Base-by-base conservation (phyloP, 306 rosid species). In the Cicer bijugum region DNA sequence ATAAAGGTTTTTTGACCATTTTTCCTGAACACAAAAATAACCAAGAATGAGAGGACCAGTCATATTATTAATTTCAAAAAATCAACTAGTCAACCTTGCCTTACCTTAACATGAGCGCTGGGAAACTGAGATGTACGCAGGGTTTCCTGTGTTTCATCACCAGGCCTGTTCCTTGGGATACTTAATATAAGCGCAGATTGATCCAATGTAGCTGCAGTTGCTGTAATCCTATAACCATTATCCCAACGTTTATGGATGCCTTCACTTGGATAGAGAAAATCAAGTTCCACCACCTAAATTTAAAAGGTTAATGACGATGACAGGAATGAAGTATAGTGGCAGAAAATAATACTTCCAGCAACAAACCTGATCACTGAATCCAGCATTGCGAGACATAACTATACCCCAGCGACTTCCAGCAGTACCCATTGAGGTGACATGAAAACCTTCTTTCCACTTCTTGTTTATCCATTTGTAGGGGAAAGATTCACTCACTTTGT, bases 161-260 rank as follows among this genome's bases (percentile, higher is more conserved):
- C 82, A 17, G 88, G 97, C 82, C 80, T 91, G 80, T 96, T 93
- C 81, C 89, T 85, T 2, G 97, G 97, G 69, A 94, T 89, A 40
- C 98, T 94, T 77, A 94, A 84, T 65, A 94, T 90, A 12, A 94
- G 96, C 50, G 98, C 98, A 15, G 97, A 85, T 88, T 94, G 98
- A 82, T 94, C 98, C 86, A 81, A 83, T 69, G 98, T 94, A 67
- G 98, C 96, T 48, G 98, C 98, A 17, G 96, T 87, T 11, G 98
- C 88, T 33, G 98, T 94, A 78, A 94, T 94, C 55, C 98, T 84
- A 78, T 85, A 94, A 48, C 96, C 98, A 62, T 71, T 71, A 67
- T 94, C 98, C 98, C 98, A 94, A 7, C 98, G 92, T 74, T 89
- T 85, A 74, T 94, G 98, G 81, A 94, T 91, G 16, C 98, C 98